Base-by-base conservation (phyloP, 768 basidiomycete genomes). In the Mycena indigotica region DNA sequence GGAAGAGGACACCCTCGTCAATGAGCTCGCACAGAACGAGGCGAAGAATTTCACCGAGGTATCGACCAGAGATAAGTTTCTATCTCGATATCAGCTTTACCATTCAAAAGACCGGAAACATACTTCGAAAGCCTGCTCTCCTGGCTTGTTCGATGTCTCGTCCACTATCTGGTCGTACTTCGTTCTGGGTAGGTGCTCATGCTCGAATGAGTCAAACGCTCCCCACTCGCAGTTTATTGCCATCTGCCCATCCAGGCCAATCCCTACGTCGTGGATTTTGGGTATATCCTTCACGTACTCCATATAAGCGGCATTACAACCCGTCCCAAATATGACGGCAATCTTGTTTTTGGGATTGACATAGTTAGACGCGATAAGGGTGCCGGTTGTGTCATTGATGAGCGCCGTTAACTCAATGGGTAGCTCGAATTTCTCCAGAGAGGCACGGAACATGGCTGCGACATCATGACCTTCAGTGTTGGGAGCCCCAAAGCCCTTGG, bases 181-280 rank as follows among this genome's bases (percentile, higher is more conserved):
- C 3, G 95, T 97, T 65, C 97, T 80, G 3, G 96, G 97, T 10
- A 99, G 84, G 70, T 97, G 89, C 69, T 95, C 90, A 67, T 98
- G 95, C 62, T 89, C 85, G 64, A 94, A 93, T 10, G 95, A 96
- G 73, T 99, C 97, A 70, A 99, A 99, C 0, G 96, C 96, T 58
- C 95, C 95, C 90, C 91, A 95, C 84, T 95, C 93, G 75, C 96
- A 96, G 72, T 98, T 98, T 70, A 99, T 98, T 4, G 87, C 96
- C 84, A 99, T 97, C 52, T 89, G 80, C 25, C 77, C 81, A 15
- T 77, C 73, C 2, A 73, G 77, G 32, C 86, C 84, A 61, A 95
- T 79, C 1, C 86, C 87, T n/a, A 95, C 73, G 52, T 84, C 63
- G 48, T 82, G 79, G 61, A 98, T 85, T 80, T 99, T 99, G 38